Evolutionary conservation across 1,284 basidiomycete genomes (phyloP).

Genomic region (Ceraceosorus bombacis): DNA sequence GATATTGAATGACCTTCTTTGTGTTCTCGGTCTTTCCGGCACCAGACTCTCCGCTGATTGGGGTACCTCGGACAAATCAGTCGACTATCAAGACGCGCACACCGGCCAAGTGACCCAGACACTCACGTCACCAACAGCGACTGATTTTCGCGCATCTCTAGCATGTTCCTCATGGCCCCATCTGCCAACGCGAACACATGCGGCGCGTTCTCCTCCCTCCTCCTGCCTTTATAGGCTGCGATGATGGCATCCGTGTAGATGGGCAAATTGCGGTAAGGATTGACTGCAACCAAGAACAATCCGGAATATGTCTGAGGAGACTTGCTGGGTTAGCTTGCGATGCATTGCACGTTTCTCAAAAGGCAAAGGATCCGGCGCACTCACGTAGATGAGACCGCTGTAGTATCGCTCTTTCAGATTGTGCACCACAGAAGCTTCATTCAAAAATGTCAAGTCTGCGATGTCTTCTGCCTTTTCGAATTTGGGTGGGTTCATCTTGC

Average conservation of each 20-base stretch:
- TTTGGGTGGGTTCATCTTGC: slow-evolving; percentile 75
- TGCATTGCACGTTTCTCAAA: too few species aligned
- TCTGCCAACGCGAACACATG: slow-evolving; percentile 98
- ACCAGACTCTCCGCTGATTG: slow-evolving; percentile 82
- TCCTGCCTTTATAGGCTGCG: slow-evolving; percentile 82
- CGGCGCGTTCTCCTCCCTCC: slow-evolving; percentile 89
- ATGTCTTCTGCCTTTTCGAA: slow-evolving; percentile 98
- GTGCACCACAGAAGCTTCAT: slow-evolving; percentile 97
- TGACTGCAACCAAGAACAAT: slow-evolving; percentile 93
- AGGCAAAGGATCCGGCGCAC: background rate
- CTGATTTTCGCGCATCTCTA: slow-evolving; percentile 92
- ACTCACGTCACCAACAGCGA: slow-evolving; percentile 83
- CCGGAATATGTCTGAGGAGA: slow-evolving; percentile 76
- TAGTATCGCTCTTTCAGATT: slow-evolving; percentile 87
- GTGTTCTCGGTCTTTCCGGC: slow-evolving; percentile 99
- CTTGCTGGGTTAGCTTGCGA: background rate
- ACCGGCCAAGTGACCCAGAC: slow-evolving; percentile 42
- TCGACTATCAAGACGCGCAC: too few species aligned
- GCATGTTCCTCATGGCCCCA: slow-evolving; percentile 96
- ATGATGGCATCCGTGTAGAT: slow-evolving; percentile 88
- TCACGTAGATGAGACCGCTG: slow-evolving; percentile 74
- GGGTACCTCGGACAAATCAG: background rate
- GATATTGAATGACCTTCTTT: slow-evolving; percentile 99
- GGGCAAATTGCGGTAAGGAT: slow-evolving; percentile 87
- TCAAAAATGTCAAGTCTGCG: slow-evolving; percentile 92